Evolutionary conservation across 495 filamentous ascomycete genomes (phyloP).

Genomic region (Astrothelium macrocarpum): DNA sequence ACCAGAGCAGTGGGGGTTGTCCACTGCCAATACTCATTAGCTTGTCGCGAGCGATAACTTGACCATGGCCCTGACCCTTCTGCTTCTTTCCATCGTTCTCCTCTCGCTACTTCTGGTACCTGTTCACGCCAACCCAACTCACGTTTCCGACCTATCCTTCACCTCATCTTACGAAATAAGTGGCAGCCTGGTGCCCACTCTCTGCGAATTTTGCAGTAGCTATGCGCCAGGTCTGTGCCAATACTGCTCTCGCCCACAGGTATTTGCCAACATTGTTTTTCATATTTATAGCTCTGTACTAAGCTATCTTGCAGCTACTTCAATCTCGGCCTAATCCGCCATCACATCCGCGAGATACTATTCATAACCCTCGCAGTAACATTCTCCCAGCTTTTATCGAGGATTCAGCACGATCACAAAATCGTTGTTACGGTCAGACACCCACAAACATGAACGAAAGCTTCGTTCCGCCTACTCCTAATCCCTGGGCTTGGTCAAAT

Average conservation of each 20-base stretch:
- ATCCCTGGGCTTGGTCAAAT: not conserved
- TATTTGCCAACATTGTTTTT: not conserved
- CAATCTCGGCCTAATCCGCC: not conserved
- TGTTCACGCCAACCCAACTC: not conserved
- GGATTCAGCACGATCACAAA: not conserved
- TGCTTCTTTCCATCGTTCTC: not conserved
- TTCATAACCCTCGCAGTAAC: not conserved
- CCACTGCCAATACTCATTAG: not conserved
- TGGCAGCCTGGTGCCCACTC: not conserved
- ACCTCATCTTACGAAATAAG: not conserved
- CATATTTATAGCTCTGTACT: not conserved
- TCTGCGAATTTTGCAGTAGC: not conserved
- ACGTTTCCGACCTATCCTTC: not conserved
- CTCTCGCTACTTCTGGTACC: not conserved
- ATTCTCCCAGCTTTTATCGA: not conserved
- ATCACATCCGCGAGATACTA: not conserved
- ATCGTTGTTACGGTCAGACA: not conserved
- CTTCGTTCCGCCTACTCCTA: not conserved
- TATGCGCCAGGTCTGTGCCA: not conserved
- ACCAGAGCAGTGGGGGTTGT: not conserved
- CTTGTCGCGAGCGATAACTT: not conserved
- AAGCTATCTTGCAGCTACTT: not conserved
- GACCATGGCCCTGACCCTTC: not conserved
- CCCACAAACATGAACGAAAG: not conserved
- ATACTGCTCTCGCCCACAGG: not conserved